A percentile compares a stretch with the other conserved stretches of the same genome.
Conservation (phyloP, 2,329 filamentous ascomycete genomes). For the Stromatinia cepivora region DNA sequence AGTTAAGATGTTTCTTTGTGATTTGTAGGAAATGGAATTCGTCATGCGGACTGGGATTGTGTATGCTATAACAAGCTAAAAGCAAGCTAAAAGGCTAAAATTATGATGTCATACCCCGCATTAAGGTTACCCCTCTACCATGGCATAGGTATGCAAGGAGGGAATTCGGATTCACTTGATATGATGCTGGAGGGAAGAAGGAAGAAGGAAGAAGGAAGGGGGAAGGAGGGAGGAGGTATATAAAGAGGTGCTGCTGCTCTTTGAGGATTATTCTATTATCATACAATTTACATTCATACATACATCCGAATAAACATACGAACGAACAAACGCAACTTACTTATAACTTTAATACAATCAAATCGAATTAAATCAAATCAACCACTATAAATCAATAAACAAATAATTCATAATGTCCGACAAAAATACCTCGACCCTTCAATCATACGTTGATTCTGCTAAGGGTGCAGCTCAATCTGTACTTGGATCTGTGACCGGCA, state of each 20-base stretch:
- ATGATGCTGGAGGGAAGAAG: neutral
- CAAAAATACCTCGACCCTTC: conserved; percentile 67
- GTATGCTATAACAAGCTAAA: neutral
- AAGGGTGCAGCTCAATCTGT: conserved; percentile 71
- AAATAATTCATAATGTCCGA: conserved; percentile 47
- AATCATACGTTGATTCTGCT: conserved; percentile 74
- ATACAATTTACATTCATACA: no score
- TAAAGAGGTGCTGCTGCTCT: neutral
- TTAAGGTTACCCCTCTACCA: neutral
- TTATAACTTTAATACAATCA: neutral
- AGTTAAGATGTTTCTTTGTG: neutral
- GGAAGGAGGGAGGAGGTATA: neutral
- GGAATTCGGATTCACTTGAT: neutral
- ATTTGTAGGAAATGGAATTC: neutral
- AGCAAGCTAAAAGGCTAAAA: neutral
- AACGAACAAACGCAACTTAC: neutral
- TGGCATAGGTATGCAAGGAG: neutral
- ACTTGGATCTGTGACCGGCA: conserved; percentile 73
- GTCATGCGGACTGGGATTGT: neutral
- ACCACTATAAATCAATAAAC: neutral
- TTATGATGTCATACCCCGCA: conserved; percentile 9
- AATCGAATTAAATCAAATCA: neutral
- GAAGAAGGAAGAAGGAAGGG: neutral
- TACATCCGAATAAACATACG: no score
- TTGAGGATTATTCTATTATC: neutral